Conservation (phyloP, 2,329 filamentous ascomycete species). For the Venturia nashicola region DNA sequence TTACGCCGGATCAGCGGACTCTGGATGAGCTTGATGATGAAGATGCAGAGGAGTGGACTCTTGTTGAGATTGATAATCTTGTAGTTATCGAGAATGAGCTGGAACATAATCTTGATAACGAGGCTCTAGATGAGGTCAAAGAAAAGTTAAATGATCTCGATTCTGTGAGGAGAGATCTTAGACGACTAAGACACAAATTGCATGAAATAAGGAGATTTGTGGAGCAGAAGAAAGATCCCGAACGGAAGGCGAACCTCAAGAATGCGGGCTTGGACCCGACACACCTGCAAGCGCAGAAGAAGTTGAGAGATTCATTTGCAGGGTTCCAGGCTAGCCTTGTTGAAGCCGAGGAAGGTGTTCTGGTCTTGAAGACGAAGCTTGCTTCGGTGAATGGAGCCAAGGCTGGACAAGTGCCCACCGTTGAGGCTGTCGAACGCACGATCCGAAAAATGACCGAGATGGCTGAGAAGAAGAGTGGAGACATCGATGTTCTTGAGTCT, state of each 20-base stretch:
- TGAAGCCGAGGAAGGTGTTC: conserved; percentile 68
- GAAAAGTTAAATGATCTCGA: conserved; percentile 54
- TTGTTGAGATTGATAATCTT: conserved; percentile 65
- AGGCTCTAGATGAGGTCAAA: conserved; percentile 53
- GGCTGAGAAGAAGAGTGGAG: conserved; percentile 81
- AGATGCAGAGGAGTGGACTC: conserved; percentile 50
- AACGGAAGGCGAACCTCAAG: conserved; percentile 50
- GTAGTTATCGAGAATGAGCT: conserved; percentile 45
- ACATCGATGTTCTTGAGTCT: conserved; percentile 80
- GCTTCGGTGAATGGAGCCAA: conserved; percentile 34
- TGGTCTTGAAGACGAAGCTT: conserved; percentile 67
- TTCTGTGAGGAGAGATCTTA: conserved; percentile 40
- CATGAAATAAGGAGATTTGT: conserved; percentile 71
- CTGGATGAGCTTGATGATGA: conserved; percentile 56
- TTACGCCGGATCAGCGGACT: conserved; percentile 42
- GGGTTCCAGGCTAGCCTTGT: conserved; percentile 61
- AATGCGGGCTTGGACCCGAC: conserved; percentile 72
- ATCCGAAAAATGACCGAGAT: conserved; percentile 87
- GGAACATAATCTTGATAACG: conserved; percentile 49
- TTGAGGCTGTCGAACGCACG: conserved; percentile 83
- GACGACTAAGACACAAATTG: conserved; percentile 37
- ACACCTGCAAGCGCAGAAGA: conserved; percentile 70
- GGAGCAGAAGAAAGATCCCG: conserved; percentile 54
- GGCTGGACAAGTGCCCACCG: conserved; percentile 51
- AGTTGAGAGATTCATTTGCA: conserved; percentile 65